These are phyloP conservation scores for Xerocomus cyaneibrunnescens DNA, from an alignment of 1,284 basidiomycete genomes.

Conservation along the genomic window DNA sequence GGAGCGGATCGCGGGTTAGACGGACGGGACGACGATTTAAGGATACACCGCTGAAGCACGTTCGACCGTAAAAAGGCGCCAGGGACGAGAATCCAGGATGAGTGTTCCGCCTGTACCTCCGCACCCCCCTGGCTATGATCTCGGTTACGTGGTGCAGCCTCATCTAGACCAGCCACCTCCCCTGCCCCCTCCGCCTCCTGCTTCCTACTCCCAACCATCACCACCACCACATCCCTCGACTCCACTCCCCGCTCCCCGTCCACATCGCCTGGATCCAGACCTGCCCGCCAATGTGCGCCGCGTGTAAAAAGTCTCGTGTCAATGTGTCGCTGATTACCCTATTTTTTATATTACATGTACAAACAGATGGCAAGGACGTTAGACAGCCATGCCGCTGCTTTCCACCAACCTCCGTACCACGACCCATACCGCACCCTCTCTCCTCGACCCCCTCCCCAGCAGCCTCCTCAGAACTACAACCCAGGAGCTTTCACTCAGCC, in stretches of 20 bases:
- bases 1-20: not conserved
- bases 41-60: not conserved
- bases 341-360: constrained; percentile 25
- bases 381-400: constrained; percentile 43
- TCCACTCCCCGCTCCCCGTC: constrained; percentile 67
- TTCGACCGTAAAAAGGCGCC: not conserved
- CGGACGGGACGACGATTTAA: not conserved
- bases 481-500: constrained; percentile 14
- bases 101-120: constrained; percentile 29
- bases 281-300: constrained; percentile 60
- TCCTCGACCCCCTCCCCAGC: constrained; percentile 21
- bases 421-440: constrained; percentile 22
- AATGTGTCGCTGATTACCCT: constrained; percentile 16
- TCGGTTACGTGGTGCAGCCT: constrained; percentile 4
- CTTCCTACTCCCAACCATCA: constrained; percentile 26
- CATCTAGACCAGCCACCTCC: constrained; percentile 34
- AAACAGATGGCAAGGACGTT: constrained; percentile 64
- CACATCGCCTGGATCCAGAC: constrained; percentile 60
- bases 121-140: constrained; percentile 7
- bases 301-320: constrained; percentile 13
- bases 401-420: constrained; percentile 19
- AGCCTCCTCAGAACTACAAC: constrained; percentile 10
- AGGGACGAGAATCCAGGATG: constrained; percentile 2
- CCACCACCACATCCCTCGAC: constrained; percentile 33
- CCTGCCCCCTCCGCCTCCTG: constrained; percentile 45